Base-by-base conservation (phyloP, 805 yeast species). In the Saturnispora ahearnii region DNA sequence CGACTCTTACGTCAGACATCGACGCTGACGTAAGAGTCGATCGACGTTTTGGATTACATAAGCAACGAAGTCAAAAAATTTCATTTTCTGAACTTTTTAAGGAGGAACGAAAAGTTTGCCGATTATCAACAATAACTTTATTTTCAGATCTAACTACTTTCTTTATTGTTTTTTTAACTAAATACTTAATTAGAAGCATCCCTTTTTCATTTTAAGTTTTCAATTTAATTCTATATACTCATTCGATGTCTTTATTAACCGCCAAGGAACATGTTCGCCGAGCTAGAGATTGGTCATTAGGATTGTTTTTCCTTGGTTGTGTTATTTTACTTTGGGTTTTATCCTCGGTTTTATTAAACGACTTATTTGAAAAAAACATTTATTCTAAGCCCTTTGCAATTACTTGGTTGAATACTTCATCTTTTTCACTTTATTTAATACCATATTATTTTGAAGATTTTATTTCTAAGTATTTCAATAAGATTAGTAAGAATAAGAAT, bases 251-350 rank as follows among this genome's bases (percentile, higher is more conserved):
- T 11, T 38, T 41, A 29, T 18, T 22, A 21, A 40, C 11, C n/a
- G 34, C 24, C 18, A 31, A 31, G 15, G 45, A 41, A 12, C 41
- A 31, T 30, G 29, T 24, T 30, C 45, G 50, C 22, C 45, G 55
- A 36, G 50, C 54, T 6, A 52, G 58, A 46, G 63, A 75, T 53
- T 89, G 97, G 97, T 71, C 82, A 0, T 59, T 87, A 21, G 98
- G 98, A 2, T 74, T 91, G 22, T 57, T 82, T 22, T 77, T 87
- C 67, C 73, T 90, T 24, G 73, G 79, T 1, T 71, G 84, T 41
- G 98, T 90, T 42, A 87, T 91, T 28, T 63, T 86, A 1, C 75
- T 88, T 24, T 91, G 99, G 99, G 97, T 93, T 10, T 68, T 84
- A 34, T 87, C 96, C 4, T 87, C 96, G 4, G 91, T 89, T 57